Base-by-base conservation (phyloP, 768 basidiomycete species). In the Floccularia luteovirens region DNA sequence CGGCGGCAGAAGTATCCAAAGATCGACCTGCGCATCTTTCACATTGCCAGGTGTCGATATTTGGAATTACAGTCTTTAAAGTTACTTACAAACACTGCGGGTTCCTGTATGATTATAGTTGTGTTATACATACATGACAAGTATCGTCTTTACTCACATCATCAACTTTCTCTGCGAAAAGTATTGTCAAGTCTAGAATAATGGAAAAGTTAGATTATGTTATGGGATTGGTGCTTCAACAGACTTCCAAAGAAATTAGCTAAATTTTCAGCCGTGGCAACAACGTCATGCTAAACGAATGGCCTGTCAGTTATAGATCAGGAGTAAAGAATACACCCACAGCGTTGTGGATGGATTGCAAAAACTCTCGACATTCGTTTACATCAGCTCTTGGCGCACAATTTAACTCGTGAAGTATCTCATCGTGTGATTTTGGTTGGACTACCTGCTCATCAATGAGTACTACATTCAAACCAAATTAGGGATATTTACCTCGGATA, bases 1-100 rank as follows among this genome's bases (percentile, higher is more conserved):
- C 89, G 72, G 34, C 88, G 81, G 48, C 75, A 79, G 52, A 90
- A 90, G 50, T 77, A 86, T 2, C 87, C 90, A 55, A 90, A 85
- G 16, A 86, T 60, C 2, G 89, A 90, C 14, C 84, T 78, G 20
- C 83, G 77, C 38, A 67, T 68, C 88, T 90, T 14, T 5, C 10
- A 8, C 5, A 7, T 27, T 8, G 30, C n/a, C 22, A 27, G 6
- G 11, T 14, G 30, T 8, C 11, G 36, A 37, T 11, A 11, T 11
- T 10, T 23, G 12, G 7, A 11, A 34, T 34, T 10, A 10, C 19
- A 8, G 17, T 34, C 17, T 11, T 11, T 34, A 10, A 30, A 24
- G 11, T 16, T 22, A 24, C 40, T 45, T 52, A 66, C 63, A 46
- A 67, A 49, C 17, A 59, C 46, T 8, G 64, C 54, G 16, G 52